Percentiles rank a stretch among this genome's conserved stretches.
Conservation (phyloP, 257 asterid genomes). For the Leptodermis oblonga region DNA sequence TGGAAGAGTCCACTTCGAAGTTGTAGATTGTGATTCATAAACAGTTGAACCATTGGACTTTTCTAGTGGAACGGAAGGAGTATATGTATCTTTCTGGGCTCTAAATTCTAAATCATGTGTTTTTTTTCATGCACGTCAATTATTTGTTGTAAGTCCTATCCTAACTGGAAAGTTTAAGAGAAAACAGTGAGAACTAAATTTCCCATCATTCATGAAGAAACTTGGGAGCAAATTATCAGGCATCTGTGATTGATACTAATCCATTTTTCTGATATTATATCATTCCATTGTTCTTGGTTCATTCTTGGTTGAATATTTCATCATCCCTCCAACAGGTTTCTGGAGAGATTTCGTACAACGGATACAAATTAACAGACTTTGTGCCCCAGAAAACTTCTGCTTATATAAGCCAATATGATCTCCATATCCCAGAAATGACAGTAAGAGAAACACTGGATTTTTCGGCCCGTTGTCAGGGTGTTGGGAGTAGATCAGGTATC, state of each 20-base stretch:
- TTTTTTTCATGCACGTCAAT: background rate
- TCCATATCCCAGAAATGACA: conserved; percentile 69
- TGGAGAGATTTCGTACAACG: conserved; percentile 58
- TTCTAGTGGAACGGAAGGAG: too few relatives aligned
- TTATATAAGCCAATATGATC: conserved; percentile 59
- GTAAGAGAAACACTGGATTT: conserved; percentile 63
- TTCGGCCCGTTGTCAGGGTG: conserved; percentile 61
- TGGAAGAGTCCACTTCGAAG: too few relatives aligned
- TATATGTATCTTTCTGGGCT: background rate
- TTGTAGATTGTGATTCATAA: too few relatives aligned
- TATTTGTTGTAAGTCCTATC: background rate
- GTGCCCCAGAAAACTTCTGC: conserved; percentile 70
- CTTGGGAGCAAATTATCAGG: background rate
- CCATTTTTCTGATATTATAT: background rate
- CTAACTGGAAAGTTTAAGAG: background rate
- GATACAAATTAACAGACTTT: conserved; percentile 53
- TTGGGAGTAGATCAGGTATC: conserved; percentile 61
- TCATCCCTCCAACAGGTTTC: conserved; percentile 37
- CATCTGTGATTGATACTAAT: background rate
- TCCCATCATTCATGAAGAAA: background rate
- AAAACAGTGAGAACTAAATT: background rate
- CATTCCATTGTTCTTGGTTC: background rate
- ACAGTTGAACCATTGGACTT: too few relatives aligned
- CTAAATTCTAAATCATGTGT: background rate
- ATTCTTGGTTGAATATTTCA: too few relatives aligned